A percentile compares a stretch with the other conserved stretches of the same genome.
phyloP scores from a whole-genome alignment of 1,284 basidiomycete species.

The Garcileccinum viscosum region DNA sequence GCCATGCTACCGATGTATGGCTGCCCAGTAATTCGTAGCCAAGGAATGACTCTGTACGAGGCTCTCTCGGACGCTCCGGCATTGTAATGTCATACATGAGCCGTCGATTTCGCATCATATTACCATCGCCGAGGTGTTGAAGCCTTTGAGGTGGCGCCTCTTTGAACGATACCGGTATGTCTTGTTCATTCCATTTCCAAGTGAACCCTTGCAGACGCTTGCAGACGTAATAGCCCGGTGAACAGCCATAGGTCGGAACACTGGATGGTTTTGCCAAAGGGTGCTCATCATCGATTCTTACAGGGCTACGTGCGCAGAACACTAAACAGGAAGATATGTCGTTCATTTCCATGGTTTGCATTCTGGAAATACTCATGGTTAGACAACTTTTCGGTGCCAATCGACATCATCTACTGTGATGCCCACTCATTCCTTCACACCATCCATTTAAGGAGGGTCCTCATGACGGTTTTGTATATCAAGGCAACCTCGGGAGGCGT shows the following conservation, averaged over 20 bases:
- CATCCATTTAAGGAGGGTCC: slow-evolving; percentile 28
- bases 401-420: slow-evolving; percentile 10
- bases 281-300: slow-evolving; percentile 8
- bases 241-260: slow-evolving; percentile 11
- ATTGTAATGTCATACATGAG: not conserved
- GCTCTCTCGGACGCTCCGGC: not conserved
- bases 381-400: slow-evolving; percentile 22
- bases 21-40: not conserved
- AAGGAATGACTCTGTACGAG: not conserved
- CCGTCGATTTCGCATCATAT: not conserved
- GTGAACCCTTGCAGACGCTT: slow-evolving; percentile 1
- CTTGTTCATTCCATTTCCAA: not conserved
- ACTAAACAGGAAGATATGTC: slow-evolving; percentile 17
- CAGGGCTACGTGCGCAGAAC: not conserved
- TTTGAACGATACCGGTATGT: not conserved
- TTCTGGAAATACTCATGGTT: slow-evolving; percentile 18
- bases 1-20: slow-evolving; percentile 8
- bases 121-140: not conserved
- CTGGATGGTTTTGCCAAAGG: slow-evolving; percentile 35
- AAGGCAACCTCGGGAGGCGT: not conserved
- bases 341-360: slow-evolving; percentile 14
- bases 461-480: slow-evolving; percentile 31
- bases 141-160: slow-evolving; percentile 4
- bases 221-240: not conserved
- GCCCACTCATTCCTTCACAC: slow-evolving; percentile 30